phyloP scores from a whole-genome alignment of 805 yeast species.

The Kluyveromyces dobzhanskii region DNA sequence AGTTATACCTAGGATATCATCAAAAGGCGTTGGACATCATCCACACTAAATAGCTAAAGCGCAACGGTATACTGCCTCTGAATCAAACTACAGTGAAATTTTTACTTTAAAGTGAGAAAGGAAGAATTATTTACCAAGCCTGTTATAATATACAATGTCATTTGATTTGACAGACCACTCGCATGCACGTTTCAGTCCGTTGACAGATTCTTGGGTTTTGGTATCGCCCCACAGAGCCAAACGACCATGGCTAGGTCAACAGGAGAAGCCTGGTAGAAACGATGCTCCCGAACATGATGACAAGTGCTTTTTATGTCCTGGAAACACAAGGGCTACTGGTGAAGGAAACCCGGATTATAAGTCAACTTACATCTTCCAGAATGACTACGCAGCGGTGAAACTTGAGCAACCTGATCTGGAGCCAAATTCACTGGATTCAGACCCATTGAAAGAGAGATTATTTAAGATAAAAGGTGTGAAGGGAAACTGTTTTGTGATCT shows the following conservation, averaged over 20 bases:
- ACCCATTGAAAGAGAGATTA: conserved; percentile 34
- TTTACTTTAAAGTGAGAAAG: too few relatives aligned
- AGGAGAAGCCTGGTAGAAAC: conserved; percentile 40
- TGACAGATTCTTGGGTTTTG: conserved; percentile 58
- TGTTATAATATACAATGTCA: background rate
- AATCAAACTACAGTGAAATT: too few relatives aligned
- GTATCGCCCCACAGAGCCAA: conserved; percentile 73
- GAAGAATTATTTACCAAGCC: too few relatives aligned
- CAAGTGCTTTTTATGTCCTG: conserved; percentile 65
- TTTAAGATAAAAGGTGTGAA: conserved; percentile 49
- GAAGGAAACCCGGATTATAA: conserved; percentile 48
- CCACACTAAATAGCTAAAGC: too few relatives aligned
- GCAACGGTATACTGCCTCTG: too few relatives aligned
- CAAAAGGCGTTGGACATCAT: too few relatives aligned
- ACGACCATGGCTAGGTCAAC: conserved; percentile 76
- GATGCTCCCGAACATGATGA: conserved; percentile 49
- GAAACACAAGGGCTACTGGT: conserved; percentile 58
- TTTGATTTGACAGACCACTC: conserved; percentile 50
- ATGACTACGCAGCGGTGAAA: conserved; percentile 66
- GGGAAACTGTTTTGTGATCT: conserved; percentile 64
- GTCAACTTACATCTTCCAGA: conserved; percentile 51
- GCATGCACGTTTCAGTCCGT: conserved; percentile 63
- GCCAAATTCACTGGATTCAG: conserved; percentile 10
- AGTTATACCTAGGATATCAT: too few relatives aligned
- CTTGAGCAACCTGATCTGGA: conserved; percentile 43